Evolutionary conservation across 345 rosid genomes (phyloP), one percentile per base, ranked within the genome.

Genomic region (Citrus unshiu): DNA sequence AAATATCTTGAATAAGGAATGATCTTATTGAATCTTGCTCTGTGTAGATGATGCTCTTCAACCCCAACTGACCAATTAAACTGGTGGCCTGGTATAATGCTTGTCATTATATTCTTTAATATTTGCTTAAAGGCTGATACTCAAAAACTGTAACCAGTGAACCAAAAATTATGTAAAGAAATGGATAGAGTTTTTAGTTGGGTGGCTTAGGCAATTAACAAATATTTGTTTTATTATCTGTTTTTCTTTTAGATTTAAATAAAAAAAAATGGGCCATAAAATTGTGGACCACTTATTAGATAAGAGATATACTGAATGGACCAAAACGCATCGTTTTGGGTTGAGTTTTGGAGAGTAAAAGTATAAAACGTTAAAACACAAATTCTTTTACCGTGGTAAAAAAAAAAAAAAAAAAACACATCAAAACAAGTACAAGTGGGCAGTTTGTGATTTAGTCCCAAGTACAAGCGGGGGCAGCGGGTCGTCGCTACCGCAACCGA

Each of bases 401-500:
- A 35, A 35, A 6, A 5, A 27, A 6, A 5, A 27, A 27, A 30
- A 30, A 30, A 30, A 30, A 2, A 30, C 30, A 30, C 30, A 30
- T 30, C 30, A 30, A 30, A 30, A 29, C 30, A 2, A 29, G 30
- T 29, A 29, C 30, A 29, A 29, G 30, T 2, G 30, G 29, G 39
- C 39, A 6, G 40, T 37, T 7, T 37, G 40, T 6, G 40, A 37
- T 37, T 37, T 79, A 43, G 84, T 87, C 85, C 93, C 81, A 76
- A 90, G 85, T 85, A 96, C 80, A 94, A 83, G 43, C 92, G 91
- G 49, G 94, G 49, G 94, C 84, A 1, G 94, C 90, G 98, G 95
- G 54, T 76, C 79, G 71, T 77, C 78, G 71, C 74, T 78, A 68
- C 72, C 49, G 81, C 81, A 30, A 86, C 77, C 19, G 90, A 76